phyloP scores from a whole-genome alignment of 257 asterid genomes.

The Vinca minor region DNA sequence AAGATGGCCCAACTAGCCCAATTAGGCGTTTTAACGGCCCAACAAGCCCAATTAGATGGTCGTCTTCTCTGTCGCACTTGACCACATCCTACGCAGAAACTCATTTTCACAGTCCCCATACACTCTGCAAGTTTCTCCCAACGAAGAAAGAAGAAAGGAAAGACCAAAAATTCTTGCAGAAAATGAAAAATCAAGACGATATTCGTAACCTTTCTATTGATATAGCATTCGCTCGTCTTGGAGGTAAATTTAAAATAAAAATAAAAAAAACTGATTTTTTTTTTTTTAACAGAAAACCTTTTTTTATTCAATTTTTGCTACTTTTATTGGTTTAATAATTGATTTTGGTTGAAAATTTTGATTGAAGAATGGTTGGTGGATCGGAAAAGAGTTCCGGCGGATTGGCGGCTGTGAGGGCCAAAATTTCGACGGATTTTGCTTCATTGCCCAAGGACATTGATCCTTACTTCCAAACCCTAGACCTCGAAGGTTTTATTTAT shows the following conservation, averaged over 20 bases:
- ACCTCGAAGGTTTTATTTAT: constrained; percentile 53
- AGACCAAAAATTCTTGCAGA: neutral
- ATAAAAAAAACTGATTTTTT: too few relatives aligned
- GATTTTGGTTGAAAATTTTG: constrained; percentile 5
- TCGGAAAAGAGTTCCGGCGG: constrained; percentile 82
- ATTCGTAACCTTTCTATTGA: constrained; percentile 82
- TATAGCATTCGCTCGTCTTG: constrained; percentile 88
- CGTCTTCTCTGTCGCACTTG: constrained; percentile 3
- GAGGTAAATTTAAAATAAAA: constrained; percentile 69
- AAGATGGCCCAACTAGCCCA: too few relatives aligned
- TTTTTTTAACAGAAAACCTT: neutral
- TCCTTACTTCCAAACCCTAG: constrained; percentile 72
- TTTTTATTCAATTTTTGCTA: too few relatives aligned
- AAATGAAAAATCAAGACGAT: constrained; percentile 65
- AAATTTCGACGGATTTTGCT: constrained; percentile 60
- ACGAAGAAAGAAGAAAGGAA: neutral
- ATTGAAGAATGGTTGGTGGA: constrained; percentile 92
- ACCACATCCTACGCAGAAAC: too few relatives aligned
- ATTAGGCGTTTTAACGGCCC: too few relatives aligned
- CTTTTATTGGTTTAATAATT: neutral
- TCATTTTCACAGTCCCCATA: constrained; percentile 1
- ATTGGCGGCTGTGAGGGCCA: constrained; percentile 85
- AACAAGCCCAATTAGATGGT: neutral
- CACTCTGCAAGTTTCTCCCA: too few relatives aligned
- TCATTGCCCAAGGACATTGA: constrained; percentile 72